phyloP scores from a whole-genome alignment of 2,329 filamentous ascomycete species.

The Alternaria triticimaculans region DNA sequence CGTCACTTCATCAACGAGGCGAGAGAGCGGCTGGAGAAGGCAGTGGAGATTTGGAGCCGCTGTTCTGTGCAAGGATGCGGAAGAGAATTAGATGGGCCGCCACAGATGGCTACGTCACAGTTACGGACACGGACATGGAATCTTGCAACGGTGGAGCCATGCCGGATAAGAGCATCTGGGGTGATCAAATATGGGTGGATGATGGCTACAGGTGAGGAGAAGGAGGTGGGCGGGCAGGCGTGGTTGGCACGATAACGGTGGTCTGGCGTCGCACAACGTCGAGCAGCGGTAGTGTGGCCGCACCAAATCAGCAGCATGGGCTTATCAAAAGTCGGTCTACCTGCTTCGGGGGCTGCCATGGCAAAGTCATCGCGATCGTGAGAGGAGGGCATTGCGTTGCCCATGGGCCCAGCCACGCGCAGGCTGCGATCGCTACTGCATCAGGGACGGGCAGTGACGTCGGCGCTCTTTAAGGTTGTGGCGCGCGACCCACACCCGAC shows the following conservation, averaged over 20 bases:
- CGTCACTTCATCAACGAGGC: slow-evolving; percentile 4
- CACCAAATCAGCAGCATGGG: slow-evolving; percentile 1
- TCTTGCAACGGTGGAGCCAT: not conserved
- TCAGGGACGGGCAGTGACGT: slow-evolving; percentile 15
- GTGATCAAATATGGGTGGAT: slow-evolving; percentile 1
- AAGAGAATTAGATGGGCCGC: slow-evolving; percentile 2
- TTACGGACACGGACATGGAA: not conserved
- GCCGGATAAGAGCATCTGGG: not conserved
- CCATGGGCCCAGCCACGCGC: slow-evolving; percentile 12
- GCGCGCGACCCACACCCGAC: slow-evolving; percentile 15
- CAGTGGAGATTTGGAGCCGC: not conserved
- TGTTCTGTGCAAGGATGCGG: not conserved
- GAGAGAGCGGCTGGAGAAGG: not conserved
- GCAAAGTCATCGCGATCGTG: not conserved
- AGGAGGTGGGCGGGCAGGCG: slow-evolving; percentile 4
- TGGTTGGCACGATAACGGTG: slow-evolving; percentile 14
- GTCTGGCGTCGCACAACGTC: slow-evolving; percentile 1
- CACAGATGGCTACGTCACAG: slow-evolving; percentile 19
- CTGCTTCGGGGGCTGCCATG: not conserved
- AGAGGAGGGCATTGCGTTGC: not conserved
- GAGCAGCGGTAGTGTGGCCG: not conserved
- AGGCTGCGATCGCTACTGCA: slow-evolving; percentile 4
- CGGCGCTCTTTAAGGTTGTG: slow-evolving; percentile 21
- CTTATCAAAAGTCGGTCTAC: slow-evolving; percentile 3
- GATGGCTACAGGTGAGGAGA: slow-evolving; percentile 9